phyloP scores from a whole-genome alignment of 2,329 filamentous ascomycete species.

The Ascochyta viciae-villosae region DNA sequence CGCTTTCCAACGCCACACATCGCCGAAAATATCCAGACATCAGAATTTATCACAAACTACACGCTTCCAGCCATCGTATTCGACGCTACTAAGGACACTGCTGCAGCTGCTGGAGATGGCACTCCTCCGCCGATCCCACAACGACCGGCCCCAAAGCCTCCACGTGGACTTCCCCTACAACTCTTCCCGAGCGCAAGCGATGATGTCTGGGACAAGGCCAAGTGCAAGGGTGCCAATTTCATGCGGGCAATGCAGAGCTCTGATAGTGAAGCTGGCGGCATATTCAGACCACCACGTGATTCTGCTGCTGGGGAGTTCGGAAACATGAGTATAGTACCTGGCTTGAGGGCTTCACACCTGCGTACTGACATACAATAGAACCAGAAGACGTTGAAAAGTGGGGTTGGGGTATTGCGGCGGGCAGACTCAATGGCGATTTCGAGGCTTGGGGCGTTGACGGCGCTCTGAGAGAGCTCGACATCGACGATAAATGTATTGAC shows the following conservation, averaged over 20 bases:
- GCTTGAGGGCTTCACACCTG: background rate
- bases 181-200: conserved; percentile 5
- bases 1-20: background rate
- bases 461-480: background rate
- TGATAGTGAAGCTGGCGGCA: conserved; percentile 3
- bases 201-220: conserved; percentile 1
- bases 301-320: background rate
- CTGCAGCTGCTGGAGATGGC: background rate
- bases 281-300: background rate
- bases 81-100: background rate
- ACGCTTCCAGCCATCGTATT: background rate
- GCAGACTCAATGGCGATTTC: background rate
- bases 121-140: background rate
- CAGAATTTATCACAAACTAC: background rate
- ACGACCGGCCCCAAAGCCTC: background rate
- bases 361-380: background rate
- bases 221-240: conserved; percentile 9
- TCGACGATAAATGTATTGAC: background rate
- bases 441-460: conserved; percentile 4
- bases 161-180: background rate
- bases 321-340: background rate
- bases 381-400: background rate
- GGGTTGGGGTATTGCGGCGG: background rate
- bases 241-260: background rate
- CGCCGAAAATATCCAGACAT: no score